phyloP scores from a whole-genome alignment of 306 rosid genomes.

The Hippophae rhamnoides region DNA sequence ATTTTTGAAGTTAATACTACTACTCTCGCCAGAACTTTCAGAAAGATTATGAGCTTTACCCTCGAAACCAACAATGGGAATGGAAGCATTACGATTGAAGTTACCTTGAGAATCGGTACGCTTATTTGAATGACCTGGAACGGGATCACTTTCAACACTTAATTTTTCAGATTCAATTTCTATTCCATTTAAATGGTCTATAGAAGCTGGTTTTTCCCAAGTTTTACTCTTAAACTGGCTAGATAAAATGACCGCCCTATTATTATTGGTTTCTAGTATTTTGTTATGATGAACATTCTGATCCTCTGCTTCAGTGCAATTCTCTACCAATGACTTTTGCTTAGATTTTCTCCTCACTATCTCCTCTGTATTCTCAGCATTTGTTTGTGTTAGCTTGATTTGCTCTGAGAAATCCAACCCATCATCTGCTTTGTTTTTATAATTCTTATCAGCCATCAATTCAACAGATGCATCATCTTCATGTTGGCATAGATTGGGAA shows the following conservation, averaged over 20 bases:
- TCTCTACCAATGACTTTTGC: constrained; percentile 23
- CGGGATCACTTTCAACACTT: no score
- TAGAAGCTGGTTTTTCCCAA: constrained; percentile 12
- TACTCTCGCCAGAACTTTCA: constrained; percentile 8
- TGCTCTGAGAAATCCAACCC: constrained; percentile 25
- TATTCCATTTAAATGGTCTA: constrained; percentile 18
- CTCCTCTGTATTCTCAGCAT: constrained; percentile 21
- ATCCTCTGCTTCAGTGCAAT: constrained; percentile 25
- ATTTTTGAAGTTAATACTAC: constrained; percentile 11
- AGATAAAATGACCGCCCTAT: constrained; percentile 9
- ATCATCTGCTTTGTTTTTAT: background rate
- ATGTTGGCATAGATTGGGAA: no score
- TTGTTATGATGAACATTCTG: constrained; percentile 19
- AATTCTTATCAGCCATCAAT: no score
- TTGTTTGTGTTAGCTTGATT: constrained; percentile 23
- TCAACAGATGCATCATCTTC: no score
- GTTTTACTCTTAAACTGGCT: constrained; percentile 13
- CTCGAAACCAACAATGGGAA: constrained; percentile 1
- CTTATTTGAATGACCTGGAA: constrained; percentile 9
- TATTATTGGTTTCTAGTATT: constrained; percentile 11
- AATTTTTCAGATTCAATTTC: constrained; percentile 7
- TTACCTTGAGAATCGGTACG: background rate
- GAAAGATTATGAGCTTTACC: constrained; percentile 11
- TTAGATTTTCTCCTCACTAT: constrained; percentile 35
- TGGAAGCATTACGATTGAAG: constrained; percentile 4